These are phyloP conservation scores for Stromatinia cepivora DNA, from an alignment of 2,329 filamentous ascomycete species.

Conservation along the genomic window DNA sequence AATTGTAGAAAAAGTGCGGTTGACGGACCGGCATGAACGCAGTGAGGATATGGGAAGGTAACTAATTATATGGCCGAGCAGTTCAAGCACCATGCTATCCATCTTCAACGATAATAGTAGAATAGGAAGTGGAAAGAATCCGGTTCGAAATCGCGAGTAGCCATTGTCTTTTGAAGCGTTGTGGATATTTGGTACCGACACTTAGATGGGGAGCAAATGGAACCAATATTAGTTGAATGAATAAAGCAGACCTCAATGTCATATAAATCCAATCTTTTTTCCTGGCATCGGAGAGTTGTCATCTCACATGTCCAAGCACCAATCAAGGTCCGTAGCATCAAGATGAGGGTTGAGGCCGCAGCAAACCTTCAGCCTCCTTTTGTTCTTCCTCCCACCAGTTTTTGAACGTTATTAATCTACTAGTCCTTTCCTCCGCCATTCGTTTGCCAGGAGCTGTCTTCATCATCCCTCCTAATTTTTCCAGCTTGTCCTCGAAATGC, in stretches of 20 bases:
- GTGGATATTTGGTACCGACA: background rate
- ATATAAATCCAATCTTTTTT: background rate
- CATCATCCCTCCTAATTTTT: slow-evolving; percentile 63
- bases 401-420: slow-evolving; percentile 53
- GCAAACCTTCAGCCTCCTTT: slow-evolving; percentile 35
- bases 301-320: background rate
- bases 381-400: slow-evolving; percentile 60
- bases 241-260: background rate
- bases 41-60: slow-evolving; percentile 28
- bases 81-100: slow-evolving; percentile 28
- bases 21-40: slow-evolving; percentile 27
- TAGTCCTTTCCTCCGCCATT: slow-evolving; percentile 55
- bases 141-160: background rate
- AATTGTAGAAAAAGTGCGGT: slow-evolving; percentile 27
- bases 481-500: slow-evolving; percentile 78
- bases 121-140: background rate
- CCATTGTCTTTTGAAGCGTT: background rate
- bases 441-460: slow-evolving; percentile 58
- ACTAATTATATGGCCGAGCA: slow-evolving; percentile 28
- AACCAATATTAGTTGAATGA: background rate
- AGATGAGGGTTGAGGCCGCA: slow-evolving; percentile 24
- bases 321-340: slow-evolving; percentile 2
- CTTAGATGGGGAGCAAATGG: background rate
- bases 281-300: background rate
- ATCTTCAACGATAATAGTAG: slow-evolving; percentile 23